Base-by-base conservation (phyloP, 139 green algal genomes). In the Chlorella ohadii region DNA sequence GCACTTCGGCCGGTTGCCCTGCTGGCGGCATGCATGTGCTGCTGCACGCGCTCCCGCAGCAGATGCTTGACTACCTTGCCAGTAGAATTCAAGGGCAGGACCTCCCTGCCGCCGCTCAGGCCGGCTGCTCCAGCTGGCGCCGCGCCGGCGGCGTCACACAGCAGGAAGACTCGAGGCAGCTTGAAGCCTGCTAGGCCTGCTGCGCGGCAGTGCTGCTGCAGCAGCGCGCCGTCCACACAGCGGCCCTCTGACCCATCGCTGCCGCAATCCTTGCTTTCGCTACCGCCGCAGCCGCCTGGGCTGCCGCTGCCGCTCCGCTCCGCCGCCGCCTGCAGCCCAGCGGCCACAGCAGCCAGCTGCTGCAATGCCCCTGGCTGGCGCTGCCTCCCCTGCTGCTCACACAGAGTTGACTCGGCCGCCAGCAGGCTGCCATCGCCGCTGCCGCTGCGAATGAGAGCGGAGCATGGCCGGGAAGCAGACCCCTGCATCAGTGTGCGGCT, bases 41-140 rank as follows among this genome's bases (percentile, higher is more conserved):
- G 20, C 36, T 44, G 17, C 56, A 92, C 56, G n/a, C 34, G 20
- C 71, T 87, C 34, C 56, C 78, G 84, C 67, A 93, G 70, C 22
- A 80, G 63, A n/a, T 84, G 78, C 85, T 96, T 96, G 27, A 93
- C 57, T 13, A 96, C 82, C 82, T 96, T 97, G 59, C 93, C 94
- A 20, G 87, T 92, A 17, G 83, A 78, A 72, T 94, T 97, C 41
- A 59, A 15, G 0, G 93, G 94, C 71, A 97, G 70, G 22, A 82
- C 57, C 36, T 22, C 81, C 47, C 28, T 39, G 25, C 22, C 51
- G 51, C 51, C 11, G 51, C 12, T 13, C 51, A 59, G 51, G 11
- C 51, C 15, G 51, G 11, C 64, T 12, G 56, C 84, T 84, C 27
- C 47, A 65, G 61, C 22, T 57, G 72, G 3, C 27, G 25, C 22